Conservation (phyloP, 2,329 filamentous ascomycete species). For the Cladosporium sp. region DNA sequence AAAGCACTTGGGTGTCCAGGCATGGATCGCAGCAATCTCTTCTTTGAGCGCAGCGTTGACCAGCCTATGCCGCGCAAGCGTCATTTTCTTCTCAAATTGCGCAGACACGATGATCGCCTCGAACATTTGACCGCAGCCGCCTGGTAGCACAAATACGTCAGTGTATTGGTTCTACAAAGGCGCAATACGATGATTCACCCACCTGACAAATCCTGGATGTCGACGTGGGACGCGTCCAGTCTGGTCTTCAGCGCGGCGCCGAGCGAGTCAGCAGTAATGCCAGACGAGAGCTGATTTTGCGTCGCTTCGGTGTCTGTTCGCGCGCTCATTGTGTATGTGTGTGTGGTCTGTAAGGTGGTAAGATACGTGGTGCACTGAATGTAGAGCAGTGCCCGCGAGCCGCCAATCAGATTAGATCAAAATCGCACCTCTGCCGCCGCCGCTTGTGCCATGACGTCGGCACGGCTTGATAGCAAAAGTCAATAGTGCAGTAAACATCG, state of each 20-base stretch:
- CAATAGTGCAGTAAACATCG: conserved; percentile 3
- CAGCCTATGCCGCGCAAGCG: conserved; percentile 78
- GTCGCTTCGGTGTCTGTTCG: conserved; percentile 39
- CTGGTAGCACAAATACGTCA: conserved; percentile 35
- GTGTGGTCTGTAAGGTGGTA: not conserved
- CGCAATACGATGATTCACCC: conserved; percentile 29
- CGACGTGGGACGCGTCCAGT: conserved; percentile 71
- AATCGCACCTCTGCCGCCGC: not conserved
- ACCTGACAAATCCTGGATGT: conserved; percentile 93
- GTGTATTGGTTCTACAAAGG: not conserved
- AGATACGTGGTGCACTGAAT: no score
- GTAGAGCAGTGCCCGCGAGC: no score
- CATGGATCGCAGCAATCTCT: conserved; percentile 87
- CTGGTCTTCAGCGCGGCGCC: conserved; percentile 64
- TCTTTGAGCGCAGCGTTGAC: conserved; percentile 79
- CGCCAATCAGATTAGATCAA: not conserved
- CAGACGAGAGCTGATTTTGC: conserved; percentile 51
- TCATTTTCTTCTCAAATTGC: conserved; percentile 52
- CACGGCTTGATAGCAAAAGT: conserved; percentile 9
- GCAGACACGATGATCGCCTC: conserved; percentile 62
- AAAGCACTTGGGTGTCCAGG: conserved; percentile 91
- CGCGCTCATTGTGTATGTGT: conserved; percentile 37
- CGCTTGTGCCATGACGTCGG: not conserved
- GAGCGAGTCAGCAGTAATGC: conserved; percentile 70
- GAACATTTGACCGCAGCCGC: conserved; percentile 68